These are phyloP conservation scores for Fragilaria crotonensis DNA, from an alignment of 108 stramenopile genomes.

Conservation along the genomic window DNA sequence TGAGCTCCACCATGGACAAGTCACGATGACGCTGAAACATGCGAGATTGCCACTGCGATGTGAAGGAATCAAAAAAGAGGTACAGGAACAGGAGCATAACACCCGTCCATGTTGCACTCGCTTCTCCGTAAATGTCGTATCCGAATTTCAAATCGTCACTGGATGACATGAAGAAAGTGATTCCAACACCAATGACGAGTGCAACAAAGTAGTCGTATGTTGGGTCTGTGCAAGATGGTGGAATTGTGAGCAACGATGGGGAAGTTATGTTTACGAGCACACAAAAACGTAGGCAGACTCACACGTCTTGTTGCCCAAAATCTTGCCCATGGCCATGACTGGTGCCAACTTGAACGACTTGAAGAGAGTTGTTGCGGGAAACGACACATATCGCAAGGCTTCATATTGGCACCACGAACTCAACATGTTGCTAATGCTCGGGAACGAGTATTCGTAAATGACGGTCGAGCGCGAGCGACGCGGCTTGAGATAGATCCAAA, in stretches of 20 bases:
- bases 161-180: constrained; percentile 88
- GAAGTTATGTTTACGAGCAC: neutral
- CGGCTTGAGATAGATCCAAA: constrained; percentile 82
- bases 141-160: constrained; percentile 80
- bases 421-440: constrained; percentile 94
- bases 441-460: constrained; percentile 93
- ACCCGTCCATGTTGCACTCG: constrained; percentile 81
- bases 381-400: constrained; percentile 93
- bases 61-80: constrained; percentile 96
- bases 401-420: constrained; percentile 99
- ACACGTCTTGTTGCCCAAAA: constrained; percentile 74
- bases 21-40: constrained; percentile 93
- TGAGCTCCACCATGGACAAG: constrained; percentile 92
- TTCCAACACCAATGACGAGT: constrained; percentile 89
- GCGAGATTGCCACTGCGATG: constrained; percentile 96
- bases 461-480: constrained; percentile 64
- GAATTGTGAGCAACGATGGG: neutral
- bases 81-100: constrained; percentile 92
- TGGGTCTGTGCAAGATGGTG: constrained; percentile 43
- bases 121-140: constrained; percentile 59
- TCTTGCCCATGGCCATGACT: constrained; percentile 97
- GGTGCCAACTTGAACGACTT: constrained; percentile 98
- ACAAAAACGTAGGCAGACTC: neutral
- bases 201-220: constrained; percentile 94
- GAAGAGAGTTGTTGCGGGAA: constrained; percentile 95